Conservation (phyloP, 1,284 basidiomycete species). For the Ustilago lituana region DNA sequence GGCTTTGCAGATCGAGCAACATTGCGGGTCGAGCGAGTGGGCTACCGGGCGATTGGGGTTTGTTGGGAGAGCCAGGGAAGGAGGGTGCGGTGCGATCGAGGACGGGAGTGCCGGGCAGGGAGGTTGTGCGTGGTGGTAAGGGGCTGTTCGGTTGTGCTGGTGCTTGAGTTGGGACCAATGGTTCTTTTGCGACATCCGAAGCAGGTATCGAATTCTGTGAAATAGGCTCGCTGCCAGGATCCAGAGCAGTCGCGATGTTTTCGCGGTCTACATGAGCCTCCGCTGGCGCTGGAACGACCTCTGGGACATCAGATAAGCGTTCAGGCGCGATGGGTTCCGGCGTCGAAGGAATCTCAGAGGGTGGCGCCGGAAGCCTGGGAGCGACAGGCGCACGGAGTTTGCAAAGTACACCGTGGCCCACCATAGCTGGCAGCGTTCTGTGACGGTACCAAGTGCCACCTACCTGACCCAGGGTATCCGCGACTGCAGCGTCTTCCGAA, state of each 20-base stretch:
- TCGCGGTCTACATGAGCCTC: background rate
- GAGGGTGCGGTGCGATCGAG: slow-evolving; percentile 11
- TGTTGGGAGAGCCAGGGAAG: slow-evolving; percentile 41
- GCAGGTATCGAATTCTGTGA: background rate
- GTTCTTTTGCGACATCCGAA: background rate
- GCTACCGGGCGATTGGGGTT: slow-evolving; percentile 20
- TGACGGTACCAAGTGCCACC: slow-evolving; percentile 39
- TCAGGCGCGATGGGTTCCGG: background rate
- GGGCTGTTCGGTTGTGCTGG: slow-evolving; percentile 15
- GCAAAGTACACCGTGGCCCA: slow-evolving; percentile 29
- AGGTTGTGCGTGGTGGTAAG: slow-evolving; percentile 34
- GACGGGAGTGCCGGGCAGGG: slow-evolving; percentile 27
- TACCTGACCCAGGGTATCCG: slow-evolving; percentile 20
- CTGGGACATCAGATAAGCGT: slow-evolving; percentile 21
- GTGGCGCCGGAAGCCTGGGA: background rate
- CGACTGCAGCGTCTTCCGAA: background rate
- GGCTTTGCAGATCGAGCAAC: slow-evolving; percentile 27
- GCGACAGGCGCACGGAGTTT: slow-evolving; percentile 1
- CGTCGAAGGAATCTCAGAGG: background rate
- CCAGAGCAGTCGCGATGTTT: background rate
- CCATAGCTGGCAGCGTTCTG: slow-evolving; percentile 37
- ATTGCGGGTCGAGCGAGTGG: slow-evolving; percentile 27
- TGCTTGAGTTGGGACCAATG: background rate
- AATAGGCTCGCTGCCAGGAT: background rate
- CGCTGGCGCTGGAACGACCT: background rate